Evolutionary conservation across 164 flowering plant species (phyloP).

Genomic region (Magnolia sinica): DNA sequence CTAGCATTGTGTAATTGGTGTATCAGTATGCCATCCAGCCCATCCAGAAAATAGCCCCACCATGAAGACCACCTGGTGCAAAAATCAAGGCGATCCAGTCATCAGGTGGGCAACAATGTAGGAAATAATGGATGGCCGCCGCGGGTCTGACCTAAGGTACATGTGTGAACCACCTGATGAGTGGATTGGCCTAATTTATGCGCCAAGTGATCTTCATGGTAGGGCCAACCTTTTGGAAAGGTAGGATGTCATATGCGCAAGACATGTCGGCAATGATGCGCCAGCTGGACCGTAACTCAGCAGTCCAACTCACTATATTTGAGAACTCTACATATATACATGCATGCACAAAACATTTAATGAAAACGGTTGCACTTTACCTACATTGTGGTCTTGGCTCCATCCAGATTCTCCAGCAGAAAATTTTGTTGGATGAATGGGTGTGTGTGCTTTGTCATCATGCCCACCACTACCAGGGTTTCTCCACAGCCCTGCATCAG

Average conservation of each 20-base stretch:
- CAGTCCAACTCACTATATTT: not conserved
- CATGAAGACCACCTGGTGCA: too few relatives aligned
- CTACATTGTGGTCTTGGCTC: slow-evolving; percentile 87
- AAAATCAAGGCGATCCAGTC: too few relatives aligned
- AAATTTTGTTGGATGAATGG: slow-evolving; percentile 97
- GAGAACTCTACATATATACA: not conserved
- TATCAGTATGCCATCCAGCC: too few relatives aligned
- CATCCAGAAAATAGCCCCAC: too few relatives aligned
- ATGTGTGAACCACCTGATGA: too few relatives aligned
- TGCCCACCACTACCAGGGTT: slow-evolving; percentile 89
- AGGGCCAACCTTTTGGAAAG: not conserved
- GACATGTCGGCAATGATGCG: not conserved
- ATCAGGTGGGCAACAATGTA: too few relatives aligned
- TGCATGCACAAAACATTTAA: not conserved
- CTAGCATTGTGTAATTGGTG: too few relatives aligned
- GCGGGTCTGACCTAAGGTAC: too few relatives aligned
- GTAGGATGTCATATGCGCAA: not conserved
- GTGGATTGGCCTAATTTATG: too few relatives aligned
- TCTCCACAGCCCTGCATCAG: slow-evolving; percentile 81
- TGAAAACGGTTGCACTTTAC: slow-evolving; percentile 13
- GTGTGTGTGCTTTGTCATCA: slow-evolving; percentile 99
- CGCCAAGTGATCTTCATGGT: not conserved
- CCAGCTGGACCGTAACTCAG: too few relatives aligned
- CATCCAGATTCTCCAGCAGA: slow-evolving; percentile 83
- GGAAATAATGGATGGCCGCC: too few relatives aligned